Base-by-base conservation (phyloP, 2,329 filamentous ascomycete genomes). In the Proliferodiscus dingleyae region DNA sequence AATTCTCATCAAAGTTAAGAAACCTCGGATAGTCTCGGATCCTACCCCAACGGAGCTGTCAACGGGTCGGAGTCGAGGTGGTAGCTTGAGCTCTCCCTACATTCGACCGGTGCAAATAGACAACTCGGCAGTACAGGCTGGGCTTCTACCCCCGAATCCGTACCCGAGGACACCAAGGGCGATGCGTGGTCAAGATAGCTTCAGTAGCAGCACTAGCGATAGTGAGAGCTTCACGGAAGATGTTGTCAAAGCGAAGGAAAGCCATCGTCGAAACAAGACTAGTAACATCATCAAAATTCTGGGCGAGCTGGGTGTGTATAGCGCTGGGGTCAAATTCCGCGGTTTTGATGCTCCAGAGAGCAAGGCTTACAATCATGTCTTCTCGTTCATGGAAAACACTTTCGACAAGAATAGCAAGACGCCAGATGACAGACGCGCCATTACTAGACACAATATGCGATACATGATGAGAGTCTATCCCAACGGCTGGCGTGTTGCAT, bases 391-490 rank as follows among this genome's bases (percentile, higher is more conserved):
- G 64, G 93, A 98, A 69, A 81, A 83, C 46, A 89, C 84, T 5
- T 96, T 96, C 59, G 81, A 88, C 57, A 85, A 81, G 61, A 80
- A 93, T 59, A 89, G 83, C 60, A 84, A 83, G 53, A 81, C 85
- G 37, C 77, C 81, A 37, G 85, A 87, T 19, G 81, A 81, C 49
- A 95, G 94, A 68, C 78, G 80, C 51, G 74, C 85, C 3, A 76
- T 97, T 21, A 85, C 91, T 58, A 83, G 86, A 48, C 93, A 98
- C 73, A 98, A 98, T 65, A 85, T 89, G 74, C 81, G 83, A 32
- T 87, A 90, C 63, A 71, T 96, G 61, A 96, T 96, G 80, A 85
- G 93, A 34, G 89, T 97, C 8, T 98, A 98, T 62, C 93, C 93
- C 5, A 86, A 88, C 44, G 83, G 80, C 29, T 83, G 81, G 57